These are phyloP conservation scores for Cokeromyces recurvatus DNA, from an alignment of 371 early-diverging fungal species.

Conservation along the genomic window DNA sequence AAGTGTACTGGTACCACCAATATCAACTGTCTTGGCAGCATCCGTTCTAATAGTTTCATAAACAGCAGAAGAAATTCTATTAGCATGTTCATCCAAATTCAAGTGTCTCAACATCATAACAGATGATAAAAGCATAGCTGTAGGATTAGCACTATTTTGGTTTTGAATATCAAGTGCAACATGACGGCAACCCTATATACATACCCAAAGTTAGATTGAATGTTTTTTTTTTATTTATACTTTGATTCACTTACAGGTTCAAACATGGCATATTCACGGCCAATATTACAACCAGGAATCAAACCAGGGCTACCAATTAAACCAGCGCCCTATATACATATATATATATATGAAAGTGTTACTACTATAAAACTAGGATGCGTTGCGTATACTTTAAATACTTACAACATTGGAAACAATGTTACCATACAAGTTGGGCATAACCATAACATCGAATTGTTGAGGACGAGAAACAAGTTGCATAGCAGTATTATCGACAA, in stretches of 20 bases:
- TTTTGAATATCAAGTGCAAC: slow-evolving; percentile 93
- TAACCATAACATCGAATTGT: slow-evolving; percentile 97
- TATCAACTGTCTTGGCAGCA: slow-evolving; percentile 36
- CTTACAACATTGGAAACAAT: slow-evolving; percentile 86
- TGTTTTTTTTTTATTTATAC: not conserved
- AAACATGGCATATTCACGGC: slow-evolving; percentile 93
- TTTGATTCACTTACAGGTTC: slow-evolving; percentile 65
- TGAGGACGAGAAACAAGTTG: slow-evolving; percentile 94
- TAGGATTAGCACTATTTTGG: slow-evolving; percentile 90
- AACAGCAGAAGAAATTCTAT: slow-evolving; percentile 75
- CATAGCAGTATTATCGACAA: slow-evolving; percentile 98
- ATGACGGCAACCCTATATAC: slow-evolving; percentile 88
- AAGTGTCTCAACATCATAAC: slow-evolving; percentile 93
- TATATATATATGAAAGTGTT: not conserved
- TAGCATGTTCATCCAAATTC: slow-evolving; percentile 79
- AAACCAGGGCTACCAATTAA: slow-evolving; percentile 94
- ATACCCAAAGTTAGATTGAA: too few species aligned
- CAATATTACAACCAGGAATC: slow-evolving; percentile 94
- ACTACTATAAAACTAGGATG: too few species aligned
- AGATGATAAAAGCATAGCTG: slow-evolving; percentile 83
- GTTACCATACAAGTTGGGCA: slow-evolving; percentile 97
- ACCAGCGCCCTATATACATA: slow-evolving; percentile 68
- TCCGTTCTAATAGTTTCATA: slow-evolving; percentile 29
- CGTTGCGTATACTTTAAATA: too few species aligned
- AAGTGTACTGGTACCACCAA: slow-evolving; percentile 58